phyloP scores from a whole-genome alignment of 129 eudicot genomes.

The Pittosporum tobira region DNA sequence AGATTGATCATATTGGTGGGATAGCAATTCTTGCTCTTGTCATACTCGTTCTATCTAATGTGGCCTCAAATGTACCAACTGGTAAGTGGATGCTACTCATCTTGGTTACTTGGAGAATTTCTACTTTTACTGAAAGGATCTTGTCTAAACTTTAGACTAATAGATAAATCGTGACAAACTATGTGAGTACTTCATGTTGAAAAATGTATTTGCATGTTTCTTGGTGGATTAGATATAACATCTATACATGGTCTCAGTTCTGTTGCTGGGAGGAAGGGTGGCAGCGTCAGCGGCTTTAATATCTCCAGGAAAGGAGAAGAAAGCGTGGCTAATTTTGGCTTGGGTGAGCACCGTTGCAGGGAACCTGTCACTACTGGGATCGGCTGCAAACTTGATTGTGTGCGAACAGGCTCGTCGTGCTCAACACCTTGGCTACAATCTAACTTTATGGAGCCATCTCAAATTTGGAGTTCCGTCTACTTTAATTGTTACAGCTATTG shows the following conservation, averaged over 20 bases:
- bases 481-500: constrained; percentile 64
- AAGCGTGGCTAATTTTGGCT: constrained; percentile 84
- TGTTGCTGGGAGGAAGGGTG: constrained; percentile 70
- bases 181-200: no score
- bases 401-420: constrained; percentile 94
- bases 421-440: constrained; percentile 54
- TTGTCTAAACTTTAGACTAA: background rate
- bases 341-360: constrained; percentile 97
- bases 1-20: constrained; percentile 54
- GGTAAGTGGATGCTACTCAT: constrained; percentile 26
- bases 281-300: constrained; percentile 81
- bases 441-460: constrained; percentile 71
- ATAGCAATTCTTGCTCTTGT: constrained; percentile 55
- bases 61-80: constrained; percentile 93
- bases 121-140: background rate
- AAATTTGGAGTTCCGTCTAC: constrained; percentile 92
- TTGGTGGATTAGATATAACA: background rate
- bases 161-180: background rate
- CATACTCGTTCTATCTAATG: constrained; percentile 66
- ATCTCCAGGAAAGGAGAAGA: constrained; percentile 67
- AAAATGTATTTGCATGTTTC: background rate
- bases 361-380: constrained; percentile 71
- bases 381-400: constrained; percentile 90
- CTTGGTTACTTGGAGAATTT: background rate
- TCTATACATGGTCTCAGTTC: constrained; percentile 32